Base-by-base conservation (phyloP, 768 basidiomycete species). In the Boletus rex-veris region DNA sequence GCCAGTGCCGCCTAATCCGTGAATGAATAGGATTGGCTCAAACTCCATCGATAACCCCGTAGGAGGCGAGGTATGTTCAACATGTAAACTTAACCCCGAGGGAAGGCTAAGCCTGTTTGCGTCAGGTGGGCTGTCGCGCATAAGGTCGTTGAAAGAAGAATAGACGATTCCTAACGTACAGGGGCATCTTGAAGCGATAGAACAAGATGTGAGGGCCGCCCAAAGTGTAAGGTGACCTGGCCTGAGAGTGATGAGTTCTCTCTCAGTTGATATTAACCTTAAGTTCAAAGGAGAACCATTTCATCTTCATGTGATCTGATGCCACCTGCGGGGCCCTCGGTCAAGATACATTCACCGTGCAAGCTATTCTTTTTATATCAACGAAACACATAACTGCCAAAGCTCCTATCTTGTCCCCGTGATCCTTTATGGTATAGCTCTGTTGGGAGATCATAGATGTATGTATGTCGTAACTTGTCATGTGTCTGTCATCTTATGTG, bases 11-110 rank as follows among this genome's bases (percentile, higher is more conserved):
- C 50, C 48, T 45, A 43, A 38, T 40, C 35, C 24, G 37, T 49
- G 52, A 24, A 58, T 58, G 49, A 53, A 47, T 15, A 55, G 12
- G 16, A 58, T 50, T 5, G 56, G 44, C 10, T 46, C 50, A 5
- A 37, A 26, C 9, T 33, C 30, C 10, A 36, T 18, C 30, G 46
- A 48, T 15, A 19, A 16, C 4, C 31, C 37, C 2, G 30, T 18
- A 10, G 45, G 42, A 21, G 45, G 41, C 6, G 30, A 52, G 14
- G 39, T 24, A 18, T 24, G 19, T 12, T 52, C 44, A 19, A 50
- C 52, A n/a, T 56, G 49, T 33, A 41, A 12, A n/a, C 44, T 38
- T 35, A 51, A 18, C 19, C 46, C 53, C 4, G 43, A 64, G n/a
- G 50, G 26, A 39, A 47, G 54, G 37, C 18, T 24, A 33, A 56